These are phyloP conservation scores for Ottelia alismoides DNA, from an alignment of 106 monocot genomes.

Conservation along the genomic window DNA sequence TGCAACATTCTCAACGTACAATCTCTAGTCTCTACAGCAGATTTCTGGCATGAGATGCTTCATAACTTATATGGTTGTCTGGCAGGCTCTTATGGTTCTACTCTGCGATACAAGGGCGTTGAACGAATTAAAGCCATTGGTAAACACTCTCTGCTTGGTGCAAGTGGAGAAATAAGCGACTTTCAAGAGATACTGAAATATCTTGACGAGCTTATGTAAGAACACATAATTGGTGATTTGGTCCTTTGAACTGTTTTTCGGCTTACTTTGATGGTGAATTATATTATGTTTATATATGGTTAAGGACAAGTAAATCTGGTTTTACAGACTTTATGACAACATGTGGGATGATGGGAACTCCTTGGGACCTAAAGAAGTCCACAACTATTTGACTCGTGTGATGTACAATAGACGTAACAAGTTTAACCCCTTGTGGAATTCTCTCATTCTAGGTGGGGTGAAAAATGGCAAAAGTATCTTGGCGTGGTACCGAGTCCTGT, in stretches of 20 bases:
- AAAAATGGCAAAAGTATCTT: constrained; percentile 83
- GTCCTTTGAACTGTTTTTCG: too few species aligned
- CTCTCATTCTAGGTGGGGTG: constrained; percentile 73
- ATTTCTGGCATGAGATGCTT: too few species aligned
- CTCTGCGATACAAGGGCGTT: constrained; percentile 72
- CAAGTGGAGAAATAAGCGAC: constrained; percentile 86
- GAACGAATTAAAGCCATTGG: constrained; percentile 74
- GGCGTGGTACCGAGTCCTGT: constrained; percentile 74
- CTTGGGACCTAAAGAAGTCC: constrained; percentile 78
- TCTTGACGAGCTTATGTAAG: constrained; percentile 85
- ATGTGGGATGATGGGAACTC: constrained; percentile 97
- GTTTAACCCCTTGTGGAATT: constrained; percentile 75
- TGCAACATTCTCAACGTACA: too few species aligned
- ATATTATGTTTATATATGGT: too few species aligned
- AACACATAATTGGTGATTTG: too few species aligned
- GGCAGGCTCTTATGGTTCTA: constrained; percentile 83
- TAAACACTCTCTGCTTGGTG: constrained; percentile 77
- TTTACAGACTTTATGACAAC: constrained; percentile 59
- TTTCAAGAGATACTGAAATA: constrained; percentile 80
- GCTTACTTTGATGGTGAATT: too few species aligned
- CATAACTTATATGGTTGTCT: too few species aligned
- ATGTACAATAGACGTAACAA: constrained; percentile 93
- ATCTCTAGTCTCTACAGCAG: too few species aligned
- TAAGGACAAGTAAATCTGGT: too few species aligned
- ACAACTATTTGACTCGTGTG: constrained; percentile 65